These are phyloP conservation scores for Magnolia officinalis DNA, from an alignment of 164 flowering plant species.

Conservation along the genomic window DNA sequence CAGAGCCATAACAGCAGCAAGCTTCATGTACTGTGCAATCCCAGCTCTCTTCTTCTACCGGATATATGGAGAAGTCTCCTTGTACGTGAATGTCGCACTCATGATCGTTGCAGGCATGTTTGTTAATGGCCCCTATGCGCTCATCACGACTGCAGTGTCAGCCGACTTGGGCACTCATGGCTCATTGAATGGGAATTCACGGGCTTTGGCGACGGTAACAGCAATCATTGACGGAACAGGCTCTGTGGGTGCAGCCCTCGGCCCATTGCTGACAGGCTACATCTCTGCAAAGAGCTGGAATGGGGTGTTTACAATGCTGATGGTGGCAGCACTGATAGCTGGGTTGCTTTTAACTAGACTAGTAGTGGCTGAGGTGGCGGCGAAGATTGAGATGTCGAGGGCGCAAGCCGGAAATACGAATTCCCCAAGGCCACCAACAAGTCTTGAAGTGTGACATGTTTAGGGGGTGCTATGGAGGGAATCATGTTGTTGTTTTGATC, in stretches of 20 bases:
- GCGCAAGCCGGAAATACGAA: background rate
- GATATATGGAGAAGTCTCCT: slow-evolving; percentile 53
- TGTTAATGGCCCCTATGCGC: slow-evolving; percentile 83
- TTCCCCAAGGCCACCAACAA: background rate
- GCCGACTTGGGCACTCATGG: slow-evolving; percentile 80
- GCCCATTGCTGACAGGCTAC: slow-evolving; percentile 70
- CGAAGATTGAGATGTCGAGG: slow-evolving; percentile 40
- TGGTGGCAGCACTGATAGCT: slow-evolving; percentile 62
- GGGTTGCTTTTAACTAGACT: slow-evolving; percentile 61
- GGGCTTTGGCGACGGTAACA: slow-evolving; percentile 78
- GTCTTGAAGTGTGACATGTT: background rate
- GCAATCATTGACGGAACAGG: slow-evolving; percentile 92
- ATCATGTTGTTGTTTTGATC: background rate
- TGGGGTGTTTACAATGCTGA: slow-evolving; percentile 68
- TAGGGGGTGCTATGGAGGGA: too few relatives aligned
- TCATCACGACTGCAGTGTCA: slow-evolving; percentile 83
- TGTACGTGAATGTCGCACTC: slow-evolving; percentile 42
- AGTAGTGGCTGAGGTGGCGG: slow-evolving; percentile 60
- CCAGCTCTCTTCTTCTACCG: slow-evolving; percentile 70
- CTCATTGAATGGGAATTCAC: slow-evolving; percentile 58
- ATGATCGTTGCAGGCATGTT: slow-evolving; percentile 73
- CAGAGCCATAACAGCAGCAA: slow-evolving; percentile 77
- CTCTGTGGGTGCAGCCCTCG: slow-evolving; percentile 77
- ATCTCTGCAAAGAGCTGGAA: slow-evolving; percentile 65
- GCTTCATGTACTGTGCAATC: slow-evolving; percentile 74